Percentiles rank a stretch among this genome's conserved stretches.
Evolutionary conservation across 1,284 basidiomycete species (phyloP).

Genomic region (Peniophora sp.): DNA sequence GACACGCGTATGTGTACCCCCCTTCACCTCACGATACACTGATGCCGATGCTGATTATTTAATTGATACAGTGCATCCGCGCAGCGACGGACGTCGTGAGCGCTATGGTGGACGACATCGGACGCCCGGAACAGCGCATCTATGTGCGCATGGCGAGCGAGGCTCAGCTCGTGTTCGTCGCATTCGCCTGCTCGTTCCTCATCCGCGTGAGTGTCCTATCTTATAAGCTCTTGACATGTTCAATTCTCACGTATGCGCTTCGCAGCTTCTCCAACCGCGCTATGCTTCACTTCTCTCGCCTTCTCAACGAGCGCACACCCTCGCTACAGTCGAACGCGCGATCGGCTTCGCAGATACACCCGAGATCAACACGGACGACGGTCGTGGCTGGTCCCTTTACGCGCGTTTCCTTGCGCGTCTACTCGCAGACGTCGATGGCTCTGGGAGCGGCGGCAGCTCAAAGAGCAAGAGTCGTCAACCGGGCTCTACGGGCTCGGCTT

Average conservation of each 20-base stretch:
- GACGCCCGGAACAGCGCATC: conserved; percentile 43
- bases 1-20: neutral
- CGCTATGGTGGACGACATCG: conserved; percentile 55
- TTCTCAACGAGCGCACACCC: conserved; percentile 54
- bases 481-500: too few species aligned
- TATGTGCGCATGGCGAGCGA: conserved; percentile 74
- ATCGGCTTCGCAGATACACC: conserved; percentile 57
- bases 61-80: conserved; percentile 47
- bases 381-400: conserved; percentile 68
- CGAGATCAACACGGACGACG: conserved; percentile 66
- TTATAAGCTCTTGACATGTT: conserved; percentile 1
- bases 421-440: conserved; percentile 33
- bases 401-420: conserved; percentile 66
- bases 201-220: conserved; percentile 49
- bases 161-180: conserved; percentile 77
- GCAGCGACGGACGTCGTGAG: conserved; percentile 59
- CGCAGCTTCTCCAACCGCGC: conserved; percentile 63
- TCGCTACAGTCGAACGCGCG: conserved; percentile 50
- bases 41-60: neutral
- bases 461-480: too few species aligned
- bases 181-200: conserved; percentile 76
- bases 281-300: conserved; percentile 50
- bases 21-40: neutral
- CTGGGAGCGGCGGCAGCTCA: too few species aligned
- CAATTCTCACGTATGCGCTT: neutral